Evolutionary conservation across 768 basidiomycete genomes (phyloP).

Genomic region (Lactifluus piperatus): DNA sequence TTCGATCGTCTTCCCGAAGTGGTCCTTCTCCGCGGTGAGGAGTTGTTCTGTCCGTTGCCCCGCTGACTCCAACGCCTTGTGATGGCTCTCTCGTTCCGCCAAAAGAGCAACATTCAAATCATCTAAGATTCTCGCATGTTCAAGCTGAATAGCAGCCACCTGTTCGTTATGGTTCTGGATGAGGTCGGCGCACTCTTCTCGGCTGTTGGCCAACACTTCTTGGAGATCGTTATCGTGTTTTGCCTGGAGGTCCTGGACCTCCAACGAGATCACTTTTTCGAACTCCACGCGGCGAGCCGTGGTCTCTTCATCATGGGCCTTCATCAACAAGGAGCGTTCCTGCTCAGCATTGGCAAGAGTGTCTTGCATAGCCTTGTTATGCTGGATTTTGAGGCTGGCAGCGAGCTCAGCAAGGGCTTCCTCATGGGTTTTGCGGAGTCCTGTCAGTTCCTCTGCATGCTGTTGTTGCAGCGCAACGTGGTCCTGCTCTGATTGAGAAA

Average conservation of each 20-base stretch:
- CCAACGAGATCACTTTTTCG: conserved; percentile 31
- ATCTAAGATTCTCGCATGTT: conserved; percentile 20
- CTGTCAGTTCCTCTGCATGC: conserved; percentile 34
- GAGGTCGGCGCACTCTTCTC: conserved; percentile 1
- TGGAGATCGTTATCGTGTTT: conserved; percentile 7
- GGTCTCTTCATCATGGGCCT: conserved; percentile 34
- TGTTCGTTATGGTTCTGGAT: neutral
- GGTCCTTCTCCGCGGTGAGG: conserved; percentile 40
- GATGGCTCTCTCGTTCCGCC: conserved; percentile 30
- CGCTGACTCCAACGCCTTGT: conserved; percentile 31
- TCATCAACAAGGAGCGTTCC: conserved; percentile 27
- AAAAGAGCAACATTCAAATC: conserved; percentile 34
- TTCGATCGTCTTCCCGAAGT: conserved; percentile 36
- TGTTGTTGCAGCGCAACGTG: conserved; percentile 28
- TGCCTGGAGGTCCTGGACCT: neutral
- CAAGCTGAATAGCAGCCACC: neutral
- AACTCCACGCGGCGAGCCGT: conserved; percentile 38
- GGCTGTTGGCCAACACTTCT: neutral
- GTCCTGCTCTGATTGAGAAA: conserved; percentile 30
- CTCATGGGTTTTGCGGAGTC: conserved; percentile 40
- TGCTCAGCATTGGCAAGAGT: conserved; percentile 25
- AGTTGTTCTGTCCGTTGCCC: conserved; percentile 28
- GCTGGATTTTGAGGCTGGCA: neutral
- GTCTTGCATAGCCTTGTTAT: conserved; percentile 15
- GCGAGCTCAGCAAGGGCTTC: conserved; percentile 28